A percentile compares a stretch with the other conserved stretches of the same genome.
Evolutionary conservation across 306 rosid genomes (phyloP).

Genomic region (Cucurbita moschata): DNA sequence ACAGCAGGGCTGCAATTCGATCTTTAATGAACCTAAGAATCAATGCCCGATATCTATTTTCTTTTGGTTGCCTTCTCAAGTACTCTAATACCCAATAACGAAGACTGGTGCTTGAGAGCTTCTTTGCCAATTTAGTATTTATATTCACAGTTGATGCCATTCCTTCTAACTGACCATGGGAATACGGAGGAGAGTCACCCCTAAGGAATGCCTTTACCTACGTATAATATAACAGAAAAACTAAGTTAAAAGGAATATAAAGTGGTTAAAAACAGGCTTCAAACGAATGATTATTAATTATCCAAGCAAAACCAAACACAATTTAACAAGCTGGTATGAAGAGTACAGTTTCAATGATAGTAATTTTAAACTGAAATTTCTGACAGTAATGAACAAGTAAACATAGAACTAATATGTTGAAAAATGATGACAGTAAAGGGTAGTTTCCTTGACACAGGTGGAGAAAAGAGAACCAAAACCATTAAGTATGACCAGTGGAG

Average conservation of each 20-base stretch:
- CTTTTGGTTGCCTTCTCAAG: slow-evolving; percentile 74
- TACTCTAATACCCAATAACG: slow-evolving; percentile 86
- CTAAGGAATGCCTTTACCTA: slow-evolving; percentile 74
- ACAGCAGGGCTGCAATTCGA: slow-evolving; percentile 60
- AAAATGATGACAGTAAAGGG: background rate
- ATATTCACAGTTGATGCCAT: slow-evolving; percentile 52
- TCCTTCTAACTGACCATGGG: slow-evolving; percentile 74
- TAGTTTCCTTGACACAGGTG: background rate
- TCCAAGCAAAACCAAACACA: background rate
- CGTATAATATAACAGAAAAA: background rate
- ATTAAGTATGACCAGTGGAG: background rate
- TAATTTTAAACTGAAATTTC: background rate
- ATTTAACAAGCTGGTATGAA: background rate
- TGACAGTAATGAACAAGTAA: background rate
- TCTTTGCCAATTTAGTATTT: slow-evolving; percentile 49
- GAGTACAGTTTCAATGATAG: background rate
- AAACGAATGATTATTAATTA: background rate
- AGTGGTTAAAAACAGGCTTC: background rate
- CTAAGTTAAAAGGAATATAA: background rate
- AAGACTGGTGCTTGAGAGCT: slow-evolving; percentile 52
- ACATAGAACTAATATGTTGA: background rate
- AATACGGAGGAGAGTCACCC: slow-evolving; percentile 62
- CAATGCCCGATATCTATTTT: slow-evolving; percentile 47
- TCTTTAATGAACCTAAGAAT: slow-evolving; percentile 77
- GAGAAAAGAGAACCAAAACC: background rate